Evolutionary conservation across 164 flowering plant species (phyloP).

Genomic region (Umbilicus rupestris): DNA sequence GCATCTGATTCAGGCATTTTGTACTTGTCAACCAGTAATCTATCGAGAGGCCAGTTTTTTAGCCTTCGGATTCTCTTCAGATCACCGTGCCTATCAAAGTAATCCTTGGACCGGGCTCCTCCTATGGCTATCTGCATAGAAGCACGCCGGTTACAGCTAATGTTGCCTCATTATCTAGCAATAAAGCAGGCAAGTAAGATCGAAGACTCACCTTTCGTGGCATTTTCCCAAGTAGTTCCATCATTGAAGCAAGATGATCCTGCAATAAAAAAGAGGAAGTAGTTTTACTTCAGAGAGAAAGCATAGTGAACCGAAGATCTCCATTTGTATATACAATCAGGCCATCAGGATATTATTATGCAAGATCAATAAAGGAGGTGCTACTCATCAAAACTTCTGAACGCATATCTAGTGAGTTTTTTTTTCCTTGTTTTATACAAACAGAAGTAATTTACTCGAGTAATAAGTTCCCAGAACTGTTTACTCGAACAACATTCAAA

Average conservation of each 20-base stretch:
- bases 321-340: not conserved
- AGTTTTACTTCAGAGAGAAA: not conserved
- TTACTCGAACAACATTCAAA: not conserved
- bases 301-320: not conserved
- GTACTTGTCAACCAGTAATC: conserved; percentile 58
- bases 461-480: not conserved
- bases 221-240: conserved; percentile 94
- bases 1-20: conserved; percentile 60
- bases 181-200: not conserved
- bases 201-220: conserved; percentile 61
- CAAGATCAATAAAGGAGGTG: not conserved
- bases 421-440: not conserved
- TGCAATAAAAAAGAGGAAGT: conserved; percentile 14
- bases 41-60: conserved; percentile 58
- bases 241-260: conserved; percentile 98
- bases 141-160: too few species aligned
- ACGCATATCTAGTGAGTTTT: not conserved
- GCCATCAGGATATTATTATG: not conserved
- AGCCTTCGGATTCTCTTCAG: conserved; percentile 81
- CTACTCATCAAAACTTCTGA: not conserved
- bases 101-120: conserved; percentile 75
- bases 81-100: conserved; percentile 85
- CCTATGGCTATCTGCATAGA: conserved; percentile 55
- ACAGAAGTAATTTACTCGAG: not conserved
- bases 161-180: not conserved